Percentiles rank a stretch among this genome's conserved stretches.
phyloP scores from a whole-genome alignment of 1,139 yeast species.

The Protomyces macrosporus region DNA sequence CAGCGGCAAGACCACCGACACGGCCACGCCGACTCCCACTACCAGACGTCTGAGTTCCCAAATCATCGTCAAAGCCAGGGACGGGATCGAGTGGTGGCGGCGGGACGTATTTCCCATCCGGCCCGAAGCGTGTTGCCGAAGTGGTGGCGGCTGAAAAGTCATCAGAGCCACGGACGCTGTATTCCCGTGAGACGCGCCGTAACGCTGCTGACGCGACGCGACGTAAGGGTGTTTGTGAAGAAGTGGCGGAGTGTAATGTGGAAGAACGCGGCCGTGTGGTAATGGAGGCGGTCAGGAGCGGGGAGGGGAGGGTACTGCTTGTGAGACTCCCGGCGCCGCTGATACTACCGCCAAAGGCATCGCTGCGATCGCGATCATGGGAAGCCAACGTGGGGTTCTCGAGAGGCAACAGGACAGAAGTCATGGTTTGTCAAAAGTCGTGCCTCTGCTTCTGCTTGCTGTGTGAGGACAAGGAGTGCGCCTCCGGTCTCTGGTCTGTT shows the following conservation, averaged over 20 bases:
- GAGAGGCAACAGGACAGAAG: too few species aligned
- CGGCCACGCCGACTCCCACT: neutral
- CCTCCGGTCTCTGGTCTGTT: too few species aligned
- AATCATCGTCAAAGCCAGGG: neutral
- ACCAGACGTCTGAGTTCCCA: neutral
- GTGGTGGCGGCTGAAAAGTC: neutral
- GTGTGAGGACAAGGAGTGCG: too few species aligned
- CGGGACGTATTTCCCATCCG: slow-evolving; percentile 12
- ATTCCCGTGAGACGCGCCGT: slow-evolving; percentile 17
- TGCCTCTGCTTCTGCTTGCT: too few species aligned
- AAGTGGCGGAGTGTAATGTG: slow-evolving; percentile 4
- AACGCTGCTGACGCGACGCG: slow-evolving; percentile 15
- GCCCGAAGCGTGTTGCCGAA: neutral
- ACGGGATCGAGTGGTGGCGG: slow-evolving; percentile 18
- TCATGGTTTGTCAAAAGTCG: too few species aligned
- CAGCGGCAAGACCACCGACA: too few species aligned
- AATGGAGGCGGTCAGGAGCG: neutral
- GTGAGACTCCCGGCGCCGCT: neutral
- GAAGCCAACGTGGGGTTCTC: too few species aligned
- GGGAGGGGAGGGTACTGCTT: slow-evolving; percentile 3
- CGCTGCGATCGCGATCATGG: too few species aligned
- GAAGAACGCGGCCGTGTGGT: neutral
- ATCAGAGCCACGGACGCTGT: neutral
- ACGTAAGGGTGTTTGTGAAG: slow-evolving; percentile 12
- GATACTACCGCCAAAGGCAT: neutral